phyloP scores from a whole-genome alignment of 2,329 filamentous ascomycete genomes.

The Fusarium pseudoanthophilum region DNA sequence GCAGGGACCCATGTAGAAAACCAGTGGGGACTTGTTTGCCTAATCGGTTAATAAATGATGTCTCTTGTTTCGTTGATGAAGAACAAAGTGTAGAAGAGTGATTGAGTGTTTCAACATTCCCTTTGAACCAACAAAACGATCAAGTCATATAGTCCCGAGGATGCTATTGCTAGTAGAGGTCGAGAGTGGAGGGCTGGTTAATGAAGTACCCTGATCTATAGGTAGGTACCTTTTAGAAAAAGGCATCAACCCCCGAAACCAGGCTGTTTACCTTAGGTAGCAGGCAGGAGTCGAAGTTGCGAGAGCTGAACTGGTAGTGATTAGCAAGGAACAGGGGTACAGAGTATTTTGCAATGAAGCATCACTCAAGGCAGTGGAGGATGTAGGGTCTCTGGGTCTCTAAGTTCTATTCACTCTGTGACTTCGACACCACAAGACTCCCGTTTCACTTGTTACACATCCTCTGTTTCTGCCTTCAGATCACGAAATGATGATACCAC shows the following conservation, averaged over 20 bases:
- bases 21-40: constrained; percentile 10
- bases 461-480: background rate
- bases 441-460: background rate
- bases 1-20: constrained; percentile 16
- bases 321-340: constrained; percentile 9
- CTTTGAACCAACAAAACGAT: background rate
- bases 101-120: background rate
- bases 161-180: background rate
- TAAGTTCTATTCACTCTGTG: background rate
- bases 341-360: background rate
- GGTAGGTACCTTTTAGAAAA: background rate
- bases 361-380: background rate
- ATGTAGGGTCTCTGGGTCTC: background rate
- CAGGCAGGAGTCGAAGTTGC: background rate
- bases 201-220: background rate
- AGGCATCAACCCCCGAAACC: background rate
- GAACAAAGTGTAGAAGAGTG: background rate
- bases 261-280: background rate
- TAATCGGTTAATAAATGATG: background rate
- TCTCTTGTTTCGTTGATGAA: background rate
- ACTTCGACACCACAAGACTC: background rate
- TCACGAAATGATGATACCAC: background rate
- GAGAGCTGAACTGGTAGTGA: constrained; percentile 10
- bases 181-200: background rate
- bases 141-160: background rate